A percentile compares a stretch with the other conserved stretches of the same genome.
Conservation (phyloP, 495 filamentous ascomycete species). For the Darksidea phi region DNA sequence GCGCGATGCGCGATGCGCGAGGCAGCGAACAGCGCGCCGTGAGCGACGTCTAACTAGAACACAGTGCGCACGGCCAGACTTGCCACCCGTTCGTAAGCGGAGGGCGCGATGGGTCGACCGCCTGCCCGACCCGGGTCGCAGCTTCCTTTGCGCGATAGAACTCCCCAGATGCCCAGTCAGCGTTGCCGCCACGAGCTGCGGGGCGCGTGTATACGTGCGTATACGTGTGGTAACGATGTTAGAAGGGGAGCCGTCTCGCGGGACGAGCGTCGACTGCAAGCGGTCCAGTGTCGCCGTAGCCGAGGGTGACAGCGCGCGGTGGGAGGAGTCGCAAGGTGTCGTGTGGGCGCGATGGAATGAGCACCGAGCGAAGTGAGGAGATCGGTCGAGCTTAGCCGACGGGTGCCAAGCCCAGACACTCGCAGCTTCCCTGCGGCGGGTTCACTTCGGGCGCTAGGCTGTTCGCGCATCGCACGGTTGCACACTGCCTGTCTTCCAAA, state of each 20-base stretch:
- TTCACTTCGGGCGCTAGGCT: too few species aligned
- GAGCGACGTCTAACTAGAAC: slow-evolving; percentile 20
- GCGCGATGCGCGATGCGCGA: neutral
- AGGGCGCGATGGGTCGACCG: slow-evolving; percentile 2
- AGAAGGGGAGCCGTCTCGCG: too few species aligned
- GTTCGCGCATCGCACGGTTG: too few species aligned
- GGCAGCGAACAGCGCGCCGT: neutral
- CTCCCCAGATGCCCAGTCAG: slow-evolving; percentile 2
- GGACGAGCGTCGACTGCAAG: too few species aligned
- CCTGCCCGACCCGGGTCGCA: neutral
- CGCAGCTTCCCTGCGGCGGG: neutral
- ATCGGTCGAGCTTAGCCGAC: neutral
- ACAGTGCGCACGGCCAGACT: slow-evolving; percentile 4
- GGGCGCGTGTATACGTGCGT: too few species aligned
- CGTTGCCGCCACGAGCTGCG: neutral
- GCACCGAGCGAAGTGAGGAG: slow-evolving; percentile 4
- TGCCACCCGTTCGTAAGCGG: neutral
- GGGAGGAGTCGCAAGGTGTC: neutral
- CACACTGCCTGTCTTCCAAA: too few species aligned
- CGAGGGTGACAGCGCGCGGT: neutral
- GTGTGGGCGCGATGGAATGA: slow-evolving; percentile 15
- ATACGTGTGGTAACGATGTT: neutral
- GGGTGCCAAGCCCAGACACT: slow-evolving; percentile 11
- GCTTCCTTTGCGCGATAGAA: slow-evolving; percentile 14
- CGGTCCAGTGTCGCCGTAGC: too few species aligned